Evolutionary conservation across 768 basidiomycete genomes (phyloP), one percentile per base, ranked within the genome.

Genomic region (Wakefieldia striispora): DNA sequence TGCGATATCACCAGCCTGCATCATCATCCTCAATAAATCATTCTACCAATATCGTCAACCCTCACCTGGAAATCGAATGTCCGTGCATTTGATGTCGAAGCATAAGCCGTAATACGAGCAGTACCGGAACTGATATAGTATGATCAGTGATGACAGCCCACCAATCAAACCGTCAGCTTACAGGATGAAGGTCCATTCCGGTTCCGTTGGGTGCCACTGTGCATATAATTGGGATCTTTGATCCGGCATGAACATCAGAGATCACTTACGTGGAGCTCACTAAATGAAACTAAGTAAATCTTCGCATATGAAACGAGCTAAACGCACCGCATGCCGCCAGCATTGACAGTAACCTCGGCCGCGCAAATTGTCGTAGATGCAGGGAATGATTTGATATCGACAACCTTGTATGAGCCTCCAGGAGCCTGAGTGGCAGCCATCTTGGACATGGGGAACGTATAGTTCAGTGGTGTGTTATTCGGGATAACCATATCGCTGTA

Each of bases 361-460:
- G 74, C 77, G 16, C 78, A 75, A 33, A 84, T 75, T 1, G 76
- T 81, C 31, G 75, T 68, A 2, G 84, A 60, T 7, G 77, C 76
- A 17, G 68, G 67, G 67, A 87, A 86, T 3, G 75, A 73, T 21
- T 65, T 65, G 0, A 76, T 75, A 59, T 87, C 84, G 10, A 82
- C 74, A 14, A 84, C 72, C 62, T 84, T 85, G 53, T 81, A 74
- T 3, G 75, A 69, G 8, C 85, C 85, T 33, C 83, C 83, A 13
- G 70, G 70, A 39, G 75, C 71, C 38, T 68, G 66, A 0, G 70
- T 74, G 4, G 74, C 58, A 1, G 65, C 53, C 16, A 80, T 64
- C 44, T 79, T 69, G 1, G 83, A 84, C 42, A 81, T 63, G 20
- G 74, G 64, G 62, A 79, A 86, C 1, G 79, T 73, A 57, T 72